Base-by-base conservation (phyloP, 2,329 filamentous ascomycete genomes). In the Venturia effusa region DNA sequence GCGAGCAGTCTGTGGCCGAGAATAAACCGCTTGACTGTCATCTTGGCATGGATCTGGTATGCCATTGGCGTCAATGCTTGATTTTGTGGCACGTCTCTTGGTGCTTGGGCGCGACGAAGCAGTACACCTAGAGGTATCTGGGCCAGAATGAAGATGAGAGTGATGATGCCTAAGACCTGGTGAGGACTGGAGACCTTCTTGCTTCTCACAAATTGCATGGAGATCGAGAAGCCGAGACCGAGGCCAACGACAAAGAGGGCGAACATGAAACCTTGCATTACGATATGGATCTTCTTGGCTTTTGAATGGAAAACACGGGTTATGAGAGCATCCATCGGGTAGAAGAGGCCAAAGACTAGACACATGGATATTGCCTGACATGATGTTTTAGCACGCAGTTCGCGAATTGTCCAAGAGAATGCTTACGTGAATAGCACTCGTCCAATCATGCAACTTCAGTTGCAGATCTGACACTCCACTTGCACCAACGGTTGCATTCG, bases 321-420 rank as follows among this genome's bases (percentile, higher is more conserved):
- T 19, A 61, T 8, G 27, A 61, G 37, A 24, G 59, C 59, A 32
- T 61, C 85, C 11, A 82, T 66, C 0, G 84, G 84, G 70, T 85
- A 80, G 54, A 86, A 68, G 19, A 80, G 77, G 2, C 84, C 74
- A 64, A 86, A 81, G 13, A 76, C 76, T 15, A 83, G 71, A 54
- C 84, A 74, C 84, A 87, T 87, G 59, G 83, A 70, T 24, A 57
- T 57, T 2, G 51, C 51, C 51, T 57, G 19, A 57, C 5, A 17
- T 7, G n/a, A 34, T 4, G 34, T n/a, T 15, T 34, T 34, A 32
- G 11, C 40, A 30, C 66, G 30, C 30, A 57, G 15, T 30, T 19
- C 13, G 3, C 22, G 22, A 11, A 48, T 27, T 24, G 13, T 15
- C 3, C 8, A 17, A 10, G 7, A 45, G 19, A 10, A 4, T 15